Percentiles rank a stretch among this genome's conserved stretches.
Evolutionary conservation across 306 rosid genomes (phyloP).

Genomic region (Lathyrus sativus): DNA sequence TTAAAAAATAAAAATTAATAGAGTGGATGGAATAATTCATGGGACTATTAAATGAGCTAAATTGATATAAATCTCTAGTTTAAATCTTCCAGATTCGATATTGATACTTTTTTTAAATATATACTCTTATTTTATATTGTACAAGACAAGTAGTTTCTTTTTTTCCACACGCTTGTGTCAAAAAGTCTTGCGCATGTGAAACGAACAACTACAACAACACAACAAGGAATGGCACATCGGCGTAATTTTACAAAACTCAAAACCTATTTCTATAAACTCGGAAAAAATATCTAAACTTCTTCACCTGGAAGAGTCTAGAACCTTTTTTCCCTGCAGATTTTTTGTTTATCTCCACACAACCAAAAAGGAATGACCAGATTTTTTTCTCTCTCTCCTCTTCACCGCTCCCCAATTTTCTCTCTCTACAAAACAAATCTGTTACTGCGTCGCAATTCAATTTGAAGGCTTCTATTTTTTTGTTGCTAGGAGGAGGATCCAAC

Average conservation of each 20-base stretch:
- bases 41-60: no score
- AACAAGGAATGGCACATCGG: slow-evolving; percentile 32
- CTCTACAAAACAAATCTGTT: not conserved
- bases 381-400: slow-evolving; percentile 52
- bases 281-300: slow-evolving; percentile 55
- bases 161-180: no score
- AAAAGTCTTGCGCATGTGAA: not conserved
- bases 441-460: not conserved
- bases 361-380: slow-evolving; percentile 42
- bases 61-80: no score
- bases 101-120: no score
- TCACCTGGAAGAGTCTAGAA: slow-evolving; percentile 51
- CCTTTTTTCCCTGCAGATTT: slow-evolving; percentile 37
- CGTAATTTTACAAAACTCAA: not conserved
- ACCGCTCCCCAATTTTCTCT: not conserved
- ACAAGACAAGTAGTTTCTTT: no score
- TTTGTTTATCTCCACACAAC: slow-evolving; percentile 13
- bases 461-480: not conserved
- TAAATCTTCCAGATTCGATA: no score
- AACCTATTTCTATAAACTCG: not conserved
- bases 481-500: not conserved
- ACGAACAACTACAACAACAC: not conserved
- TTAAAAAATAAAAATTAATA: no score
- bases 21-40: no score
- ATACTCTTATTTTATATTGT: no score